These are phyloP conservation scores for Alternaria sp. DNA, from an alignment of 2,329 filamentous ascomycete species.

Conservation along the genomic window DNA sequence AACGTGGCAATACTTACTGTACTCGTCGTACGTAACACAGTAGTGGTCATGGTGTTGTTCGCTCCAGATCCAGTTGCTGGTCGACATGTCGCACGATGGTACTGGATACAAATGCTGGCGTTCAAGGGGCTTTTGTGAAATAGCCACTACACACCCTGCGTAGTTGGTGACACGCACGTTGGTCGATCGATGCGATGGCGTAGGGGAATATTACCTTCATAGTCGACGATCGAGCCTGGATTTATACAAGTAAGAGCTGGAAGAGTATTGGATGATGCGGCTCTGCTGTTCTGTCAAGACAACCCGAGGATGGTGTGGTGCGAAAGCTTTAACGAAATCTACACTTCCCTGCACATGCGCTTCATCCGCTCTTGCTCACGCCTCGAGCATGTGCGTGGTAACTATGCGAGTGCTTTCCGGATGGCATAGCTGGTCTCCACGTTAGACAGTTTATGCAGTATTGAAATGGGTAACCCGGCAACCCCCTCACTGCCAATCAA, in stretches of 20 bases:
- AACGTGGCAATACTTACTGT: neutral
- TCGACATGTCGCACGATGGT: constrained; percentile 10
- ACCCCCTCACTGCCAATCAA: constrained; percentile 1
- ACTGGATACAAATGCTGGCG: neutral
- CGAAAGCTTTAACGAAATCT: neutral
- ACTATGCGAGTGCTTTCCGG: neutral
- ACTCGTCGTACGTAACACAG: constrained; percentile 8
- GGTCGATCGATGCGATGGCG: neutral
- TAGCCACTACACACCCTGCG: neutral
- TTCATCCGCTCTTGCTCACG: neutral
- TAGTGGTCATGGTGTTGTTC: constrained; percentile 13
- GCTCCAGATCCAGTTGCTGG: constrained; percentile 19
- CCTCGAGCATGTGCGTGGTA: neutral
- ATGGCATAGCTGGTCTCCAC: neutral
- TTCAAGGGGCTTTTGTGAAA: neutral
- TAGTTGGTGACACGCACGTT: neutral
- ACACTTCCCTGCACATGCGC: neutral
- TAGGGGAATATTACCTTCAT: neutral
- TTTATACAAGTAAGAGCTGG: neutral
- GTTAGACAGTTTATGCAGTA: constrained; percentile 1
- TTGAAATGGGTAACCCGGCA: constrained; percentile 5
- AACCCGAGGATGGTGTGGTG: neutral
- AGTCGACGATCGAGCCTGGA: neutral
- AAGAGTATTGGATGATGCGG: neutral
- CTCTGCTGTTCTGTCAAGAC: neutral